Evolutionary conservation across 805 yeast genomes (phyloP), one percentile per base, ranked within the genome.

Genomic region (Komagataella pseudopastoris): DNA sequence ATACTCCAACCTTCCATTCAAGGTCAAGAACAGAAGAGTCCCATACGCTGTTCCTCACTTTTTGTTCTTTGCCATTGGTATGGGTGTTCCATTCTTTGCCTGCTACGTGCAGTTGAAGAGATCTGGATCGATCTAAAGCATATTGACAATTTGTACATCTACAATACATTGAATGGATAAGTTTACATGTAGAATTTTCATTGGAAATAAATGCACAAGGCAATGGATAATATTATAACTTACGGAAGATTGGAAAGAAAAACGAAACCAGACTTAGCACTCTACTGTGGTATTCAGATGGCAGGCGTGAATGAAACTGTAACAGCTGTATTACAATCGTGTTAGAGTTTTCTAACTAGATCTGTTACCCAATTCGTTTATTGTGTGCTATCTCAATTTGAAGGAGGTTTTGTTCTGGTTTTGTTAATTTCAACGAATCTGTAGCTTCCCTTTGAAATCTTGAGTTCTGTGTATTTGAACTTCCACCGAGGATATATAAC

Each of bases 1-100:
- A 49, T 93, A 93, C 83, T 75, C 85, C 63, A 91, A 93, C 80
- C 65, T 91, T 57, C 99, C 99, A 58, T 93, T 91, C 81, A 81
- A 81, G 77, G 95, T 91, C 56, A 89, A 88, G 78, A 76, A 83
- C 80, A 89, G 96, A 78, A 85, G 81, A 74, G 77, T 91, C 58
- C 98, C 97, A 59, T 89, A 78, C 68, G 87, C 82, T 59, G 72
- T 88, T 51, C 76, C 84, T 58, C 95, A 85, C 76, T 84, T 86
- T 76, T 80, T 89, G 51, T 84, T 81, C 72, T 75, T 84, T 58
- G 80, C 63, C 53, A 63, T 80, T 46, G 91, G 88, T 54, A 75
- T 81, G 56, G 77, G 80, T 55, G 72, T 83, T 52, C 97, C 98
- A 65, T 85, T 88, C 75, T 74, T 85, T 63, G 80, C 89, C 52